A percentile compares a stretch with the other conserved stretches of the same genome.
Conservation (phyloP, 1,284 basidiomycete genomes). For the Cryptococcus depauperatus region DNA sequence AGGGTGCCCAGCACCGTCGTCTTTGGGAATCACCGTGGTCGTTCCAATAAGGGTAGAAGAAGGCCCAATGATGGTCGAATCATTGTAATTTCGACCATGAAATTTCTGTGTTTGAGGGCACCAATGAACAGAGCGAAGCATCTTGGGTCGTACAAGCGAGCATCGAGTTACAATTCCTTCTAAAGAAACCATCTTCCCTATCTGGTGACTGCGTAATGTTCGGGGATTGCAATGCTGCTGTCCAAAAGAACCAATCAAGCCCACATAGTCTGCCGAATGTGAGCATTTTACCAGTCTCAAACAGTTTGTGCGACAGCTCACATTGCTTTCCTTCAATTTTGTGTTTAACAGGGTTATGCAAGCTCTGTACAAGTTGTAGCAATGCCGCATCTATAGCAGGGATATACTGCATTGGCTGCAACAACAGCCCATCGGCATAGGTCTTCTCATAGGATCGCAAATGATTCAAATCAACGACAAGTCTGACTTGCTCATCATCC, state of each 20-base stretch:
- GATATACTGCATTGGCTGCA: conserved; percentile 80
- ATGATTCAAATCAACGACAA: conserved; percentile 95
- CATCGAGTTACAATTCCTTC: conserved; percentile 98
- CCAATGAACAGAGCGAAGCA: conserved; percentile 94
- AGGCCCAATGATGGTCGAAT: conserved; percentile 77
- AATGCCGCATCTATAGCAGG: conserved; percentile 88
- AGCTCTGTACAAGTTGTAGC: conserved; percentile 61
- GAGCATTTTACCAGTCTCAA: not conserved
- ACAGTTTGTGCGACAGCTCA: conserved; percentile 14
- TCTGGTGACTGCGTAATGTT: conserved; percentile 75
- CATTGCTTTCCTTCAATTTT: conserved; percentile 67
- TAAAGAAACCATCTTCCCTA: conserved; percentile 92
- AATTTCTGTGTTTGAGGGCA: conserved; percentile 78
- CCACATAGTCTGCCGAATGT: conserved; percentile 55
- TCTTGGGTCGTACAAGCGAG: conserved; percentile 96
- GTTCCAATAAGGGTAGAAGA: conserved; percentile 48
- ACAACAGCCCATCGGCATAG: conserved; percentile 59
- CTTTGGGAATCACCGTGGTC: conserved; percentile 84
- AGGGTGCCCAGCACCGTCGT: conserved; percentile 78
- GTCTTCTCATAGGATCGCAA: conserved; percentile 86
- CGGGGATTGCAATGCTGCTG: conserved; percentile 97
- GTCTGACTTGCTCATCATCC: conserved; percentile 70
- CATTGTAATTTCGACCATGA: conserved; percentile 84
- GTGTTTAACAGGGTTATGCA: conserved; percentile 74
- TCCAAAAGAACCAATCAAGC: conserved; percentile 97